phyloP scores from a whole-genome alignment of 441 rosid species.

The Isatis lusitanica region DNA sequence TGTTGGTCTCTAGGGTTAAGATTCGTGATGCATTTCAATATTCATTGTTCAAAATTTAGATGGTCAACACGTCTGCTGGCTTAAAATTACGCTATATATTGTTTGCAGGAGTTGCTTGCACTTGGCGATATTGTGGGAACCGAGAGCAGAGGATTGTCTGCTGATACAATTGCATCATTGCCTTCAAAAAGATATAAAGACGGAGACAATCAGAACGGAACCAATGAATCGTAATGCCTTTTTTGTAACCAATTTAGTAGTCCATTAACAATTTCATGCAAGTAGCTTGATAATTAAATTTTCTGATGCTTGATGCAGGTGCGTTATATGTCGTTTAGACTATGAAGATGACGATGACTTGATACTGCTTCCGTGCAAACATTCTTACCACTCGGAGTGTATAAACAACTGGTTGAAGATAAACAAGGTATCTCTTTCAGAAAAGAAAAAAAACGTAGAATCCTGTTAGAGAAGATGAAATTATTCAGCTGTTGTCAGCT shows the following conservation, averaged over 20 bases:
- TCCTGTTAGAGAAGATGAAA: background rate
- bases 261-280: background rate
- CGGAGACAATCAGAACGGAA: constrained; percentile 78
- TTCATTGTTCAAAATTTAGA: background rate
- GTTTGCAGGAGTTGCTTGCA: constrained; percentile 78
- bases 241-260: constrained; percentile 4
- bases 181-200: constrained; percentile 67
- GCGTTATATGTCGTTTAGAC: constrained; percentile 90
- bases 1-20: constrained; percentile 4
- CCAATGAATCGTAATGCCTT: constrained; percentile 74
- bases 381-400: constrained; percentile 92
- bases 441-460: background rate
- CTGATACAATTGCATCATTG: constrained; percentile 74
- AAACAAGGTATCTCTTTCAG: constrained; percentile 60
- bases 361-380: constrained; percentile 89
- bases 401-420: constrained; percentile 92
- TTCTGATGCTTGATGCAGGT: constrained; percentile 52
- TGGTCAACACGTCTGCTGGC: background rate
- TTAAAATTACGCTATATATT: background rate
- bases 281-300: background rate
- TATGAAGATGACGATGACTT: constrained; percentile 82
- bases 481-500: background rate
- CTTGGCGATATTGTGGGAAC: constrained; percentile 86
- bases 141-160: constrained; percentile 92
- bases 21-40: background rate